Evolutionary conservation across 2,329 filamentous ascomycete genomes (phyloP), one percentile per base, ranked within the genome.

Genomic region (Penicillium decumbens): DNA sequence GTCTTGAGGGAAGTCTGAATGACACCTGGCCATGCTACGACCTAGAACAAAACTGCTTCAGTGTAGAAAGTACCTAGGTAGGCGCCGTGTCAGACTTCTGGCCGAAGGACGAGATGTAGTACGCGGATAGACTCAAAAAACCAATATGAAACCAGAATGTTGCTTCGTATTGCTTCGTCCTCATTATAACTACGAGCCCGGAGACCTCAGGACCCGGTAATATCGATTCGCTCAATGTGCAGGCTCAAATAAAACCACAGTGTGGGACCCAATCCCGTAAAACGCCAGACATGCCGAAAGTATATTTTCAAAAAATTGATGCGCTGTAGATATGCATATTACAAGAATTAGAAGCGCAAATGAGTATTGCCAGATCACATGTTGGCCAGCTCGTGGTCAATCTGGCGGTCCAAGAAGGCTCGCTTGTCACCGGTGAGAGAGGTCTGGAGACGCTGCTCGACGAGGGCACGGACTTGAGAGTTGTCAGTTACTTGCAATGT

Each of bases 371-470:
- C 33, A 37, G 10, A 55, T 70, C 80, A 95, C 91, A 97, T 95
- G 71, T 87, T 95, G 56, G 91, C 90, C 66, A 98, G 76, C 76
- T 97, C 91, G 48, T 82, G 81, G 73, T 98, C 93, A 71, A 98
- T 97, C 75, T 91, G 88, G 60, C 85, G 80, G 73, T 96, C 92
- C 75, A 97, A 83, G 74, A 95, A 97, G 13, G 84, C 84, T 67
- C 87, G 84, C 69, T 89, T 85, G 71, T 96, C 91, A 20, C 90
- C 91, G 0, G 81, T 78, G 50, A 97, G 78, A 68, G 95, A 90
- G 4, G 88, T 92, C 75, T 96, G 92, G 54, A 98, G 74, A 63
- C 91, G 82, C 75, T 96, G 90, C 75, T 98, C 93, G 10, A 95
- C 90, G 39, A 97, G 79, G 3, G 88, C 91, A 43, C 88, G 81